Percentiles rank a stretch among this genome's conserved stretches.
Conservation (phyloP, 2,329 filamentous ascomycete genomes). For the Aureobasidium sp. region DNA sequence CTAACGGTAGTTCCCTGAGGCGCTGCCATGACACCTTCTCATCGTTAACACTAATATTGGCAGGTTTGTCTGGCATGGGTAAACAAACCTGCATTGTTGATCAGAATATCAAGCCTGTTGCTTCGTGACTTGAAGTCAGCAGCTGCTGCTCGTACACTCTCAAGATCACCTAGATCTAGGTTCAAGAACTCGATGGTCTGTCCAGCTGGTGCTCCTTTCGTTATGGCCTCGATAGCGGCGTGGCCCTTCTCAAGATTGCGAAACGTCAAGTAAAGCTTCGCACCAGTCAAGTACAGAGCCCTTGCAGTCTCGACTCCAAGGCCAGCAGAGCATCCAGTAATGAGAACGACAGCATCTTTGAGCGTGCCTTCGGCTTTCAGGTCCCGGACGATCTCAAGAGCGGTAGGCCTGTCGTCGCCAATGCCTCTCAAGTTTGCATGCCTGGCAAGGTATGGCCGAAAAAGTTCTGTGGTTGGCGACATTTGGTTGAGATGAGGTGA, state of each 20-base stretch:
- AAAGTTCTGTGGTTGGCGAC: neutral
- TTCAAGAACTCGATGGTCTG: conserved; percentile 22
- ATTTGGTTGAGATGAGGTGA: neutral
- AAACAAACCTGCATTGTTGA: conserved; percentile 23
- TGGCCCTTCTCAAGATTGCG: conserved; percentile 38
- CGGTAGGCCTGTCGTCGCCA: conserved; percentile 24
- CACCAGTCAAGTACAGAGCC: conserved; percentile 42
- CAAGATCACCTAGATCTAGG: conserved; percentile 28
- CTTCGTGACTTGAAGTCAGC: conserved; percentile 31
- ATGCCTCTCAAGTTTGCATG: conserved; percentile 22
- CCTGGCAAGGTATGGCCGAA: conserved; percentile 2
- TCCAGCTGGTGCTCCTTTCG: neutral
- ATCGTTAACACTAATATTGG: neutral
- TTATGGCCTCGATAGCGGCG: conserved; percentile 26
- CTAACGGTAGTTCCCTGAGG: conserved; percentile 35
- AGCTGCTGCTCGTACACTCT: conserved; percentile 29
- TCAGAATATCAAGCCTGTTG: conserved; percentile 31
- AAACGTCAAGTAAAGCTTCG: conserved; percentile 39
- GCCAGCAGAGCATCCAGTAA: conserved; percentile 42
- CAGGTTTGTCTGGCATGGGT: neutral
- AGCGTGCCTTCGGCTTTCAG: conserved; percentile 28
- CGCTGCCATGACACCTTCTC: conserved; percentile 34
- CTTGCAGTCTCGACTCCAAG: conserved; percentile 40
- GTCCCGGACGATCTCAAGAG: conserved; percentile 24
- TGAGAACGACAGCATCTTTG: conserved; percentile 32